Evolutionary conservation across 495 filamentous ascomycete genomes (phyloP), one percentile per base, ranked within the genome.

Genomic region (Chaetomium fimeti): DNA sequence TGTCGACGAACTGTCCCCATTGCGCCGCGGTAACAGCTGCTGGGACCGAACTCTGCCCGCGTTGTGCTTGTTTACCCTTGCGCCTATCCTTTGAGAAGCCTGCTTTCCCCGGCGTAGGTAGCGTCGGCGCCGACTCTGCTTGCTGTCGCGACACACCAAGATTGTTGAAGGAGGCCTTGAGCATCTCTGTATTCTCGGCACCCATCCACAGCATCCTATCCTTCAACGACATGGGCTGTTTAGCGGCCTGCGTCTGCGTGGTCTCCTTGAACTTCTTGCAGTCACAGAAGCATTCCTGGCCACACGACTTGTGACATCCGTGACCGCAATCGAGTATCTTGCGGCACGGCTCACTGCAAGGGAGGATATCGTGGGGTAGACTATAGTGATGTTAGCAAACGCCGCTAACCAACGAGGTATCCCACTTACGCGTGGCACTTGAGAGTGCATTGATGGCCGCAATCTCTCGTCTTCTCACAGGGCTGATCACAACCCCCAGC

Each of bases 281-380:
- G 15, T 43, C 65, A 49, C 78, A 80, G 0, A n/a, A 47, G 43
- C 80, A 83, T 0, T 49, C 20, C 45, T 79, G 70, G n/a, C 78
- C 71, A 59, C 81, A 83, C 5, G 71, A 36, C 3, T 47, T 68
- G 25, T 78, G 66, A 57, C 82, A 84, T 5, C 77, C 80, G 68
- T 92, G 88, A 0, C 88, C 87, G 71, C 91, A 95, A 0, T n/a
- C 24, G 7, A 93, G 78, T 0, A 28, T 45, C 43, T 81, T 78
- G 2, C 75, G 68, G 65, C 91, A 94, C 3, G 89, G 81, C 47
- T 81, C 57, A 5, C 81, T 84, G 69, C 91, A 96, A 24, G 86
- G 88, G 0, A 91, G 73, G 53, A 81, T 79, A 0, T 73, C 71
- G 59, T 90, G 83, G 66, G 83, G 84, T 0, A 85, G 84, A 15